A percentile compares a stretch with the other conserved stretches of the same genome.
Conservation (phyloP, 495 filamentous ascomycete genomes). For the Pyrenula massariospora region DNA sequence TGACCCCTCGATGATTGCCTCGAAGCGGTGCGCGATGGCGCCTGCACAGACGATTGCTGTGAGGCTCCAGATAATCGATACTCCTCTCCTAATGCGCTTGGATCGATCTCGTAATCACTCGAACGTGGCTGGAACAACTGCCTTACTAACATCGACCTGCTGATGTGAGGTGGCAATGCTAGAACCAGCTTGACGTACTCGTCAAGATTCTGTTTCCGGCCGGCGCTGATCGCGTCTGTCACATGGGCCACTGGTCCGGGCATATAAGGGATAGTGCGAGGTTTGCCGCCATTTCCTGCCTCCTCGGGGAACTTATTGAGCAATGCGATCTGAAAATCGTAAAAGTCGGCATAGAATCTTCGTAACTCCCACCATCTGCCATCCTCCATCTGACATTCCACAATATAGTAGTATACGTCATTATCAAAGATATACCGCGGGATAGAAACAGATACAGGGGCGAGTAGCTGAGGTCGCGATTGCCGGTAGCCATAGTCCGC, state of each 20-base stretch:
- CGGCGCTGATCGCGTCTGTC: constrained; percentile 92
- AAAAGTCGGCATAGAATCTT: constrained; percentile 95
- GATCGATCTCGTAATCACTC: constrained; percentile 87
- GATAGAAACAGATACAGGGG: constrained; percentile 69
- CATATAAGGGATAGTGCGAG: constrained; percentile 91
- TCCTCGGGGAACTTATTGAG: constrained; percentile 89
- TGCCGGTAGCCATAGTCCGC: constrained; percentile 14
- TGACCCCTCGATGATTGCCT: constrained; percentile 65
- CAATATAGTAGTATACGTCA: constrained; percentile 97
- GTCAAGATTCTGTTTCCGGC: constrained; percentile 79
- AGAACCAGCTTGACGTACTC: constrained; percentile 90
- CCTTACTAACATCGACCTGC: constrained; percentile 69
- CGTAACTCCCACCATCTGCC: constrained; percentile 86
- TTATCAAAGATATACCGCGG: constrained; percentile 93
- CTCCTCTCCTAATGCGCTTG: constrained; percentile 50
- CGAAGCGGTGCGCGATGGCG: constrained; percentile 44
- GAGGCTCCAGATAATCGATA: constrained; percentile 61
- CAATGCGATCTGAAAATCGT: constrained; percentile 94
- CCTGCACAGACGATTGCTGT: constrained; percentile 52
- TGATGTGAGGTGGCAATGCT: constrained; percentile 70
- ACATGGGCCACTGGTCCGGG: constrained; percentile 96
- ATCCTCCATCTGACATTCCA: constrained; percentile 85
- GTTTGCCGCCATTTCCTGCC: constrained; percentile 66
- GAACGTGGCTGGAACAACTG: constrained; percentile 82
- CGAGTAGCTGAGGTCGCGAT: constrained; percentile 24